Conservation (phyloP, 2,329 filamentous ascomycete genomes). For the Calcarisporium arbuscula region DNA sequence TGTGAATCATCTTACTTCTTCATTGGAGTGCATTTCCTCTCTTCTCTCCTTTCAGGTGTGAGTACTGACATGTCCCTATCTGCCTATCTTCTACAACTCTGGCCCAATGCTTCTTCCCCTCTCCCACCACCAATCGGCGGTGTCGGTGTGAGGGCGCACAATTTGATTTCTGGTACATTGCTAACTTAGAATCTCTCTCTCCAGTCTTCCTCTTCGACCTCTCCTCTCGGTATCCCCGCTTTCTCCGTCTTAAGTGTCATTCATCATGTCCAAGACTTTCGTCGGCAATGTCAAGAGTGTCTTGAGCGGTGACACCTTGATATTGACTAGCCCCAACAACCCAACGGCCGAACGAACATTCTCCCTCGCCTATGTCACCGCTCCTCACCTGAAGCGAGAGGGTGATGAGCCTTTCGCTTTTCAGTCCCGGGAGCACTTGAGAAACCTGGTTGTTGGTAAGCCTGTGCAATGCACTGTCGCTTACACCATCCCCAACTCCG, state of each 20-base stretch:
- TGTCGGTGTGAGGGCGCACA: no score
- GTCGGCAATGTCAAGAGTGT: slow-evolving; percentile 85
- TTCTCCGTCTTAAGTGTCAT: slow-evolving; percentile 17
- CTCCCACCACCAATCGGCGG: no score
- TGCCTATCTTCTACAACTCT: no score
- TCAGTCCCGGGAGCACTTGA: slow-evolving; percentile 88
- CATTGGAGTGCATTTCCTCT: no score
- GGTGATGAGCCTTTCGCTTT: slow-evolving; percentile 91
- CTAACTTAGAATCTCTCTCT: no score
- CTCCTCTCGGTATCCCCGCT: no score
- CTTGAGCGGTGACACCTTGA: slow-evolving; percentile 85
- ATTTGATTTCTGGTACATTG: no score
- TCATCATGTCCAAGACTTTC: slow-evolving; percentile 47
- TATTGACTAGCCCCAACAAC: slow-evolving; percentile 76
- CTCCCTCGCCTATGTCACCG: slow-evolving; percentile 86
- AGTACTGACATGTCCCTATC: no score
- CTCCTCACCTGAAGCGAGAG: slow-evolving; percentile 79
- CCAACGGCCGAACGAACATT: slow-evolving; percentile 77
- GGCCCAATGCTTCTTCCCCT: no score
- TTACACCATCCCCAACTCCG: slow-evolving; percentile 79
- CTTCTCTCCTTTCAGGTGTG: no score
- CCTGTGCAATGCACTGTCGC: slow-evolving; percentile 76
- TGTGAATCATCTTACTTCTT: no score
- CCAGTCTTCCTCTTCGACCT: no score
- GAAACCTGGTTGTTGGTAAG: slow-evolving; percentile 79